A percentile compares a stretch with the other conserved stretches of the same genome.
These are phyloP conservation scores for Mucuna pruriens DNA, from an alignment of 306 rosid genomes.

Conservation along the genomic window DNA sequence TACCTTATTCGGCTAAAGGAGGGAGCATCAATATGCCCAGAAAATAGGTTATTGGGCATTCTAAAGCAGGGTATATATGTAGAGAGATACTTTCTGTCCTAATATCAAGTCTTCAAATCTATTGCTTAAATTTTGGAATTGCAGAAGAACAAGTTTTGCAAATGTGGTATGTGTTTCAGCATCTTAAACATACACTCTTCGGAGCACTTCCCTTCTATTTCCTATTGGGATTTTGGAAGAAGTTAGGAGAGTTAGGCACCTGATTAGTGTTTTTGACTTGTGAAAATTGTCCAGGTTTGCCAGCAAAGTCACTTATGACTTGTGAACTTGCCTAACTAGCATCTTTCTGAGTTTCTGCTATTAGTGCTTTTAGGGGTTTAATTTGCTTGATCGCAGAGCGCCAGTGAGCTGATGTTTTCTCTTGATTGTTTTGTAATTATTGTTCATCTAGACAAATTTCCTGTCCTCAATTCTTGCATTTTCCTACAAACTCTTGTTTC, in stretches of 20 bases:
- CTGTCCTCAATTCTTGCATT: neutral
- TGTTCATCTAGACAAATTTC: neutral
- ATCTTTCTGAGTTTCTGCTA: neutral
- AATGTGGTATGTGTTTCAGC: neutral
- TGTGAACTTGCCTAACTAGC: neutral
- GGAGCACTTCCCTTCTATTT: neutral
- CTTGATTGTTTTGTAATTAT: neutral
- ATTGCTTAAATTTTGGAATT: too few species aligned
- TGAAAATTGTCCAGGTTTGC: neutral
- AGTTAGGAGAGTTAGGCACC: neutral
- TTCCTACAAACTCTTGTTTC: neutral
- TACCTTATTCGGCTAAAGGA: neutral
- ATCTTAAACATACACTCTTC: neutral
- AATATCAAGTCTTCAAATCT: too few species aligned
- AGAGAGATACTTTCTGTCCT: neutral
- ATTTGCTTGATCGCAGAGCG: neutral
- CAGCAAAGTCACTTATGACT: too few species aligned
- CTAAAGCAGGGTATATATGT: too few species aligned
- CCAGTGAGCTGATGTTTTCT: neutral
- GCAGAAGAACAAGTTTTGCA: neutral
- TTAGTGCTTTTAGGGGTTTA: neutral
- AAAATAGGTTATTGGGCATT: neutral
- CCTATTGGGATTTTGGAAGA: neutral
- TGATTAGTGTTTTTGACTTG: neutral
- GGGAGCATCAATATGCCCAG: neutral